phyloP scores from a whole-genome alignment of 371 early-diverging fungal genomes.

The Mortierella sp. region DNA sequence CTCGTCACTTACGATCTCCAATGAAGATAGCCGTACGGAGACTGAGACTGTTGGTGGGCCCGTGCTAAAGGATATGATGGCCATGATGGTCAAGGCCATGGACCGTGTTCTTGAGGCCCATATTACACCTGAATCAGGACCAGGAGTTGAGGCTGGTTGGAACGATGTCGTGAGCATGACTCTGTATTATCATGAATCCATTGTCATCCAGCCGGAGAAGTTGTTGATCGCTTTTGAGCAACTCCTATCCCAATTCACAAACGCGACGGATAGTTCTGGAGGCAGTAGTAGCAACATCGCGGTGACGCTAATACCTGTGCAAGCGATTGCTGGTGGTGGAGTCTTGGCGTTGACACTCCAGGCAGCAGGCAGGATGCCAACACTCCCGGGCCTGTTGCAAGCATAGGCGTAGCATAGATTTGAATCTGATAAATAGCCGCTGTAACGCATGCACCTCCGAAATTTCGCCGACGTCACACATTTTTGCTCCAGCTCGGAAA shows the following conservation, averaged over 20 bases:
- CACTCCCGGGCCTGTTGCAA: conserved; percentile 33
- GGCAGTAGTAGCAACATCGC: conserved; percentile 14
- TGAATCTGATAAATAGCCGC: too few species aligned
- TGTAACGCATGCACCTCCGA: not conserved
- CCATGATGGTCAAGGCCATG: conserved; percentile 32
- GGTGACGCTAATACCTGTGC: conserved; percentile 41
- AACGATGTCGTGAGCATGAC: conserved; percentile 37
- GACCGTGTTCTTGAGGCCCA: conserved; percentile 32
- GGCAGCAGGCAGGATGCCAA: conserved; percentile 40
- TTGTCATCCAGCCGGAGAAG: not conserved
- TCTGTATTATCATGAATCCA: conserved; percentile 30
- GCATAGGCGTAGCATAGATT: not conserved
- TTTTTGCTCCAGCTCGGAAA: too few species aligned
- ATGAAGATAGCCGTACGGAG: not conserved
- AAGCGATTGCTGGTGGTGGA: conserved; percentile 33
- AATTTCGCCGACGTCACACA: too few species aligned
- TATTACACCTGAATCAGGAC: conserved; percentile 13
- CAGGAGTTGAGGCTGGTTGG: conserved; percentile 36
- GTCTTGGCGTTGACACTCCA: conserved; percentile 35
- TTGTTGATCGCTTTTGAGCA: conserved; percentile 12
- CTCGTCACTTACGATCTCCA: conserved; percentile 9
- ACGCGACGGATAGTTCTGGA: not conserved
- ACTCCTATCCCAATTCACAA: conserved; percentile 7
- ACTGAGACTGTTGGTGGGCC: not conserved
- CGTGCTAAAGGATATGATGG: conserved; percentile 26